Percentiles rank a stretch among this genome's conserved stretches.
Evolutionary conservation across 148 eudicot species (phyloP).

Genomic region (Nepenthes mirabilis): DNA sequence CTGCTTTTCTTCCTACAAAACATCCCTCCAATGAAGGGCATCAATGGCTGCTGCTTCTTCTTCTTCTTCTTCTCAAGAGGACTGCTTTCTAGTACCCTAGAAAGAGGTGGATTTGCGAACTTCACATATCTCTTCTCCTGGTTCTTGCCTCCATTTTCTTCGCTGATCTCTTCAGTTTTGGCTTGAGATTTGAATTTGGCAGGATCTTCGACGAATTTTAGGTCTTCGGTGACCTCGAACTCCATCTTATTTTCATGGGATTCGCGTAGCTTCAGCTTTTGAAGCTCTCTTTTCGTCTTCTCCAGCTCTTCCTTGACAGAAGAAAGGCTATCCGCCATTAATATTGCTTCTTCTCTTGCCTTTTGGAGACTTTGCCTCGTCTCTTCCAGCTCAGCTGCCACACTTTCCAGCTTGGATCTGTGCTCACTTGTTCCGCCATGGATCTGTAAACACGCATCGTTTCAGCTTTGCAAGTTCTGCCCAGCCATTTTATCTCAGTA

Average conservation of each 20-base stretch:
- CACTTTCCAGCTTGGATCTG: conserved; percentile 7
- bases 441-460: not conserved
- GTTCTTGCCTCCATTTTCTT: conserved; percentile 17
- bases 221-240: conserved; percentile 23
- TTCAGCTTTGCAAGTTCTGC: not conserved
- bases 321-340: conserved; percentile 53
- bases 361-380: conserved; percentile 57
- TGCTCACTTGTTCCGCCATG: not conserved
- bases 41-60: conserved; percentile 20
- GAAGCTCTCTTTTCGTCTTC: conserved; percentile 53
- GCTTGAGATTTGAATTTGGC: conserved; percentile 6
- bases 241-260: conserved; percentile 24
- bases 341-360: conserved; percentile 47
- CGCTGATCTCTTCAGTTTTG: conserved; percentile 3
- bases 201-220: conserved; percentile 43
- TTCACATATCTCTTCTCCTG: conserved; percentile 61
- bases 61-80: conserved; percentile 62
- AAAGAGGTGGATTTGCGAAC: conserved; percentile 44
- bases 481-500: too few relatives aligned
- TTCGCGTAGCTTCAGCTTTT: conserved; percentile 27
- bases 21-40: conserved; percentile 56
- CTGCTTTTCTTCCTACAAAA: conserved; percentile 39
- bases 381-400: conserved; percentile 45
- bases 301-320: conserved; percentile 62
- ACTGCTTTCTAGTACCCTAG: conserved; percentile 42